Percentiles rank a stretch among this genome's conserved stretches.
phyloP scores from a whole-genome alignment of 371 early-diverging fungal species.

The Saksenaea oblongispora region DNA sequence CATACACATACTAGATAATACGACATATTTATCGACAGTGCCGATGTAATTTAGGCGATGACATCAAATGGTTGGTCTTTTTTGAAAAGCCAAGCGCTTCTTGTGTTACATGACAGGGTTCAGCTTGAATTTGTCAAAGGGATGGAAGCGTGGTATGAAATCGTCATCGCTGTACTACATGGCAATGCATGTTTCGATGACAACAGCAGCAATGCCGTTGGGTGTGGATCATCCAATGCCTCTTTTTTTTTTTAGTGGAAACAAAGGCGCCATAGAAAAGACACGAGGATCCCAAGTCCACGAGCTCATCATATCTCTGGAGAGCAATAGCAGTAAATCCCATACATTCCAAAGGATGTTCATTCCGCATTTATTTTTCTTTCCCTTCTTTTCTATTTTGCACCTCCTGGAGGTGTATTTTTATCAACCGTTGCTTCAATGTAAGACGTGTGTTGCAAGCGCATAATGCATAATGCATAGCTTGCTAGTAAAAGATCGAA shows the following conservation, averaged over 20 bases:
- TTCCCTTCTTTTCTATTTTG: not conserved
- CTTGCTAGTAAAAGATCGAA: not conserved
- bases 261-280: too few species aligned
- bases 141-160: not conserved
- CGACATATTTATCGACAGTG: too few species aligned
- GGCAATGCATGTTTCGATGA: not conserved
- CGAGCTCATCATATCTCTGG: too few species aligned
- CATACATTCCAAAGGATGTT: too few species aligned
- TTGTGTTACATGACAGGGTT: not conserved
- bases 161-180: not conserved
- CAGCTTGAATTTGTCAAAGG: not conserved
- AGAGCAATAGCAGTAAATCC: too few species aligned
- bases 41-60: too few species aligned
- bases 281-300: too few species aligned
- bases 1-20: too few species aligned
- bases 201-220: not conserved
- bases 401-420: not conserved
- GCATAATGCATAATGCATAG: not conserved
- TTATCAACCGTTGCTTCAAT: not conserved
- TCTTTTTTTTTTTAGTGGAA: too few species aligned
- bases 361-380: too few species aligned
- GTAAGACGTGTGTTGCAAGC: not conserved
- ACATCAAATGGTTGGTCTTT: not conserved
- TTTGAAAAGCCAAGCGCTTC: not conserved
- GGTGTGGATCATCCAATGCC: too few species aligned